Base-by-base conservation (phyloP, 2,329 filamentous ascomycete genomes). In the Hymenoscyphus occultus region DNA sequence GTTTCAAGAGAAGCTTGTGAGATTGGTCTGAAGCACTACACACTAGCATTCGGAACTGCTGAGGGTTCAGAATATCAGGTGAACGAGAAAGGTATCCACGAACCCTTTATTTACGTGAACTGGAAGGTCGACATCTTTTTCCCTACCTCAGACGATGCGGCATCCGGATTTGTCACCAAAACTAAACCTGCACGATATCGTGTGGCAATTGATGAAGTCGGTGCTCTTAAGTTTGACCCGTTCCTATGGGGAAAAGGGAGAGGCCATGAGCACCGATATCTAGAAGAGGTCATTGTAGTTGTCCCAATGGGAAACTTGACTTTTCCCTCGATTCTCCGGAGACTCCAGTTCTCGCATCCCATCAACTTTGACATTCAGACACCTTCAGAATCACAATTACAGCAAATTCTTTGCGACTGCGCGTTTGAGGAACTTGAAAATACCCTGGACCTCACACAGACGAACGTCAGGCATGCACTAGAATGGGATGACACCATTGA, bases 41-140 rank as follows among this genome's bases (percentile, higher is more conserved):
- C 62, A 69, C 39, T 71, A 61, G 10, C 70, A 61, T 4, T 68
- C 64, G 35, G 58, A 31, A 59, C 58, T 12, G 42, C 6, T 45
- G 42, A 45, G 13, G 14, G 3, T 13, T 3, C 39, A 6, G 2
- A 31, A 22, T 42, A 16, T 39, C 22, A 31, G 10, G 39, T 32
- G n/a, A 59, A 28, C 14, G 58, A 39, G 56, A 58, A 28, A 3
- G 39, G 32, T 19, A 14, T 13, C 6, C 58, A 14, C 28, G 10
- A 56, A 31, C 7, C 58, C 3, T 39, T 6, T 7, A 42, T 59
- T n/a, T 45, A 42, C 39, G 35, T 59, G 16, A 45, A 59, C 28
- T 28, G 58, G 58, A 35, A 39, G 5, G 13, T 32, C n/a, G 58
- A 59, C 13, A 13, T 63, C 19, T 28, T 56, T 56, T 56, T 14